Evolutionary conservation across 257 asterid genomes (phyloP).

Genomic region (Solanum gandarillasii): DNA sequence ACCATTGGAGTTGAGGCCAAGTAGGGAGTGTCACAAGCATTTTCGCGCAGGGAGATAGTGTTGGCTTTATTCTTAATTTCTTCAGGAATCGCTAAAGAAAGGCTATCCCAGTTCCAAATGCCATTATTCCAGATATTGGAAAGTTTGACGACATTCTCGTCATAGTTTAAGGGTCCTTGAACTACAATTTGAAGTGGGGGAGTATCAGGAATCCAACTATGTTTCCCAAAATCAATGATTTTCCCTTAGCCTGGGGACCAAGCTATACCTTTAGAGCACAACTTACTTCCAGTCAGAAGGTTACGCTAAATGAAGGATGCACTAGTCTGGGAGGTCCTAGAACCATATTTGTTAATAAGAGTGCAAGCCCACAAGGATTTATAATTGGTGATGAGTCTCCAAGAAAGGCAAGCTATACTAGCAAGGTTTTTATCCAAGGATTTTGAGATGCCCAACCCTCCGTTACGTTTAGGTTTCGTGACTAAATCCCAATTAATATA

Average conservation of each 20-base stretch:
- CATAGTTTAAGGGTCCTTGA: neutral
- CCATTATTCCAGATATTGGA: neutral
- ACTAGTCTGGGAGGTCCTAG: neutral
- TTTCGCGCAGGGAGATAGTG: too few relatives aligned
- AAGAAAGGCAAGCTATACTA: neutral
- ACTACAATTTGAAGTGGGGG: neutral
- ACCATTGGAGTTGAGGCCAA: too few relatives aligned
- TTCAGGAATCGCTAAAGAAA: too few relatives aligned
- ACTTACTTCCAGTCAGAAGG: neutral
- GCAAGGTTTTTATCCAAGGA: neutral
- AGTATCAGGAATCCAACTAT: neutral
- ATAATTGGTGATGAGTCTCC: neutral
- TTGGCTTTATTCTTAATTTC: neutral
- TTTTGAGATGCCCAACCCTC: neutral
- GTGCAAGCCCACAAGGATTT: neutral
- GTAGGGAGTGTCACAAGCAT: too few relatives aligned
- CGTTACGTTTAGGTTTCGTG: neutral
- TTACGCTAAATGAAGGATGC: neutral
- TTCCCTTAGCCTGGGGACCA: neutral
- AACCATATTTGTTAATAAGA: neutral
- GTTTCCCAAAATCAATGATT: neutral
- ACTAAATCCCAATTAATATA: too few relatives aligned
- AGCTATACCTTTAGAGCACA: neutral
- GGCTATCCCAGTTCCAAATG: neutral
- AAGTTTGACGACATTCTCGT: neutral